phyloP scores from a whole-genome alignment of 1,139 yeast species.

The Candida neerlandica region DNA sequence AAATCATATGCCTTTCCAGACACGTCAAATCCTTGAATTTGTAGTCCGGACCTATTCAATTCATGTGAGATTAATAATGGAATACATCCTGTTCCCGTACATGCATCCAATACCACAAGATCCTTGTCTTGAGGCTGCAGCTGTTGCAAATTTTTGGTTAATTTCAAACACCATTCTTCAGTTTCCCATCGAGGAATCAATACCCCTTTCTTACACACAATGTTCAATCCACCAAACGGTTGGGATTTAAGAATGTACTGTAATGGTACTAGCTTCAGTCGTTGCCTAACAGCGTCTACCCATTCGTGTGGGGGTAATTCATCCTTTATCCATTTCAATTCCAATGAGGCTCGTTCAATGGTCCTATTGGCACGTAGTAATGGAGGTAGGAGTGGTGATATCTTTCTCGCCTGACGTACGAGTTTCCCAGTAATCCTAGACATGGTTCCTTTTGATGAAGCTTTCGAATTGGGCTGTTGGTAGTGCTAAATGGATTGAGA shows the following conservation, averaged over 20 bases:
- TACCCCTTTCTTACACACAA: slow-evolving; percentile 64
- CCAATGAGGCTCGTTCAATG: slow-evolving; percentile 36
- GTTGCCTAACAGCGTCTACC: slow-evolving; percentile 34
- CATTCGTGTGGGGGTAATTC: slow-evolving; percentile 42
- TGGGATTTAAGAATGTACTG: slow-evolving; percentile 85
- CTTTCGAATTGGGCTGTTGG: neutral
- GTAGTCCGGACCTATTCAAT: slow-evolving; percentile 19
- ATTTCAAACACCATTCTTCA: slow-evolving; percentile 76
- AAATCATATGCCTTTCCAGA: slow-evolving; percentile 55
- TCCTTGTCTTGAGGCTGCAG: neutral
- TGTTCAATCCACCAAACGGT: slow-evolving; percentile 76
- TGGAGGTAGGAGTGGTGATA: slow-evolving; percentile 34
- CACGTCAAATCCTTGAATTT: slow-evolving; percentile 60
- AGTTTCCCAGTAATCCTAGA: slow-evolving; percentile 34
- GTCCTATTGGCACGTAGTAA: slow-evolving; percentile 33
- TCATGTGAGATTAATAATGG: slow-evolving; percentile 53
- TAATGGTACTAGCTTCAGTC: slow-evolving; percentile 61
- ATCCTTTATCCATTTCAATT: slow-evolving; percentile 42
- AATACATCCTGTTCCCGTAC: slow-evolving; percentile 92
- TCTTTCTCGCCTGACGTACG: slow-evolving; percentile 28
- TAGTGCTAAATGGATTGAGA: no score
- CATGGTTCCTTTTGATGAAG: slow-evolving; percentile 20
- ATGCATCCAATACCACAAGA: slow-evolving; percentile 59
- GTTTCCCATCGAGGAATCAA: slow-evolving; percentile 95
- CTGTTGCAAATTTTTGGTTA: slow-evolving; percentile 32